Evolutionary conservation across 2,329 filamentous ascomycete species (phyloP), one percentile per base, ranked within the genome.

Genomic region (Fusarium miscanthi): DNA sequence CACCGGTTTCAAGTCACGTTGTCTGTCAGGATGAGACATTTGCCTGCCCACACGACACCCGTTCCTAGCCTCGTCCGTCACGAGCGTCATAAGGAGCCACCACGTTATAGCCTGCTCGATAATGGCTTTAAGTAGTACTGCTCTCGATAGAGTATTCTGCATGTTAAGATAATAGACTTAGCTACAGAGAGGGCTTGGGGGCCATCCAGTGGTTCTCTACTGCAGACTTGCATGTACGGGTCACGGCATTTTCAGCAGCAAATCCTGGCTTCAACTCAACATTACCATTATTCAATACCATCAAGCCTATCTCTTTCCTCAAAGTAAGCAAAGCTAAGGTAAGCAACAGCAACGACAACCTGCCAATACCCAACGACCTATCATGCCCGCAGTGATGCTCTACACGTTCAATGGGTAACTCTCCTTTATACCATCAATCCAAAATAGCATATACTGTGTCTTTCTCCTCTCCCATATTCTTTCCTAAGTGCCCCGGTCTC

Each of bases 231-330:
- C 8, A 23, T 41, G 37, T 33, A 19, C 33, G 42, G 21, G 49
- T 48, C 54, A 58, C 30, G 38, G 35, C 31, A 63, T 40, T 33
- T 41, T 30, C n/a, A 31, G n/a, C 17, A 52, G 61, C 19, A 45
- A 45, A 58, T 33, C 25, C 63, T 27, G 53, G n/a, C 53, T 63
- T 60, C 57, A 63, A 69, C 54, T 76, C 56, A 67, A 72, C 69
- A 79, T 79, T 79, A 79, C 72, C 71, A 79, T 79, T 79, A 79
- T 66, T 77, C 66, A 77, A 74, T 79, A 78, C 70, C 72, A 70
- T 75, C 54, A 59, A 45, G 59, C 27, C 49, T 68, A 64, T 57
- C 60, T 57, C 63, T 62, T 63, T 60, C 52, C 43, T 48, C 63
- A 54, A 65, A 71, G 59, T 40, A 60, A 53, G 33, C 37, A 53